Evolutionary conservation across 495 filamentous ascomycete genomes (phyloP), one percentile per base, ranked within the genome.

Genomic region (Lasiosphaeria miniovina): DNA sequence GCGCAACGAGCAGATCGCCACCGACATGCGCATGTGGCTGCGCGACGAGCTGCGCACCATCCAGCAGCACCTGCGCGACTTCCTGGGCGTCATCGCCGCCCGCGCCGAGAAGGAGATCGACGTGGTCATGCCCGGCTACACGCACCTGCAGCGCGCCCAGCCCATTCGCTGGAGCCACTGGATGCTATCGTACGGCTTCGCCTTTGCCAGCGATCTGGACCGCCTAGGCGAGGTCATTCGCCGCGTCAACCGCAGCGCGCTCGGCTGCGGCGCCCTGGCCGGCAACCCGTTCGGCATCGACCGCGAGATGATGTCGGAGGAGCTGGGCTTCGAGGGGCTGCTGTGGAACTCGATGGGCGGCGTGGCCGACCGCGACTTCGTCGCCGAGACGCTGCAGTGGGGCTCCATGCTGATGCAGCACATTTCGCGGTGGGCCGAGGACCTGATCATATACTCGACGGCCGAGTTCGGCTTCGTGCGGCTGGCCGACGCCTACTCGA

Each of bases 11-110:
- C 94, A 98, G 76, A 83, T 98, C 59, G 91, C 88, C 33, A 93
- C 89, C 31, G 93, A 97, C 66, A 93, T 96, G 89, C 86, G 93
- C 49, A 76, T 96, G 68, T 98, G 93, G 93, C 76, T 96, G 58
- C 81, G 90, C 48, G 88, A 90, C 62, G 82, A 93, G 76, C 74
- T 97, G 53, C 82, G 80, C 61, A 77, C 82, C 58, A 84, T 97
- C 58, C 90, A 93, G 57, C 65, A n/a, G 5, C 84, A 83, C 51
- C 78, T 97, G 24, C 77, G 78, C 36, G 82, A 87, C 63, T 77
- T 97, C 60, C 74, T 97, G 53, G 84, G 83, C 69, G 88, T 90
- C 59, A 86, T 86, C 38, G 82, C 87, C 55, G 80, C 78, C 31
- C 82, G 92, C 17, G 91, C 93, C 24, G 89, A 95, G 81, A 72